Evolutionary conservation across 2,329 filamentous ascomycete species (phyloP).

Genomic region (Aspergillus pseudonomiae): DNA sequence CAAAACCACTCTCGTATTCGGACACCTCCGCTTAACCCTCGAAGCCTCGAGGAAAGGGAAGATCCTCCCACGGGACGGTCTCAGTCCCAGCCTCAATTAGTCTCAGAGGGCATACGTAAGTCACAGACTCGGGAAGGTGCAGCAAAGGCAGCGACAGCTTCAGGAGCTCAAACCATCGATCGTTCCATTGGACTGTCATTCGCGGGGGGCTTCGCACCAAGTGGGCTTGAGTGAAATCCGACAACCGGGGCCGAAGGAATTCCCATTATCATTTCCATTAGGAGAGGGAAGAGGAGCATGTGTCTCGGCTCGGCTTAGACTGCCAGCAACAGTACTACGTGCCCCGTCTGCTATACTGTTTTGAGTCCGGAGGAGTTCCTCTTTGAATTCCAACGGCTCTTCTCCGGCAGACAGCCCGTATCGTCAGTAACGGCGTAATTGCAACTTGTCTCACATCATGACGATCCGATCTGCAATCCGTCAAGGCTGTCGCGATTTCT

Average conservation of each 20-base stretch:
- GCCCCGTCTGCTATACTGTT: background rate
- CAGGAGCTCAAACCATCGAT: constrained; percentile 4
- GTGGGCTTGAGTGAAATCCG: background rate
- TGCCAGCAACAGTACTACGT: background rate
- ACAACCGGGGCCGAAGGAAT: constrained; percentile 2
- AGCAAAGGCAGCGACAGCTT: background rate
- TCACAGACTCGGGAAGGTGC: background rate
- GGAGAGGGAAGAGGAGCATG: background rate
- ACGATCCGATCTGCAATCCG: constrained; percentile 9
- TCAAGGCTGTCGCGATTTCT: background rate
- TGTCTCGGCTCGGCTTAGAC: constrained; percentile 7
- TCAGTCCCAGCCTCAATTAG: constrained; percentile 1
- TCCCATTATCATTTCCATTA: background rate
- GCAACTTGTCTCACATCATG: constrained; percentile 5
- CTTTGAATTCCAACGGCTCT: background rate
- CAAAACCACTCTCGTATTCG: background rate
- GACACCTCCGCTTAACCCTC: background rate
- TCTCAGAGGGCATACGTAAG: constrained; percentile 1
- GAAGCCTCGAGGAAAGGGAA: background rate
- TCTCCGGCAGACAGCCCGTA: constrained; percentile 5
- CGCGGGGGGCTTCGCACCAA: background rate
- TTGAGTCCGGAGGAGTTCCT: background rate
- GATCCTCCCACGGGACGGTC: background rate
- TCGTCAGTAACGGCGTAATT: constrained; percentile 4
- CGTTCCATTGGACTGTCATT: constrained; percentile 2